phyloP scores from a whole-genome alignment of 192 early-diverging fungal species.

The Backusella macrospora region DNA sequence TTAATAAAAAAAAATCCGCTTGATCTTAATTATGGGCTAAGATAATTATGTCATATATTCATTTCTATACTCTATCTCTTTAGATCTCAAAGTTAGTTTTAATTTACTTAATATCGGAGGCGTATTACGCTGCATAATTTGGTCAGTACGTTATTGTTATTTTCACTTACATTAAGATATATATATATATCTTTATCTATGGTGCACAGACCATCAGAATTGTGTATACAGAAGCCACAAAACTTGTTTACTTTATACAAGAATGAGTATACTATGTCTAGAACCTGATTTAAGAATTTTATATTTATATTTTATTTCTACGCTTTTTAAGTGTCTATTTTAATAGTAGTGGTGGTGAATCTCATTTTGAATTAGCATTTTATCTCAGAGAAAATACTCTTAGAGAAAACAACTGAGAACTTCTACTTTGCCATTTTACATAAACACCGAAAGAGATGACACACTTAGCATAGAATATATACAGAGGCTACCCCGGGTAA shows the following conservation, averaged over 20 bases:
- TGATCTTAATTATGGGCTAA: background rate
- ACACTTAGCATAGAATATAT: background rate
- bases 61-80: background rate
- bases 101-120: background rate
- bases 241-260: background rate
- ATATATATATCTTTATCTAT: background rate
- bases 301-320: background rate
- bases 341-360: background rate
- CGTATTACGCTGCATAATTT: background rate
- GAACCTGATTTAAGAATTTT: background rate
- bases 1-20: background rate
- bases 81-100: background rate
- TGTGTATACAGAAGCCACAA: background rate
- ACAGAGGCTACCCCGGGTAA: background rate
- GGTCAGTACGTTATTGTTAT: background rate
- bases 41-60: background rate
- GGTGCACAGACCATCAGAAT: background rate
- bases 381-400: background rate
- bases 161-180: background rate
- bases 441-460: background rate
- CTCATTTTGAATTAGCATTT: background rate
- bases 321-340: background rate
- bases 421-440: background rate
- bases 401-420: background rate
- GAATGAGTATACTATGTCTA: background rate